phyloP scores from a whole-genome alignment of 129 eudicot genomes.

The Oenanthe sinensis region DNA sequence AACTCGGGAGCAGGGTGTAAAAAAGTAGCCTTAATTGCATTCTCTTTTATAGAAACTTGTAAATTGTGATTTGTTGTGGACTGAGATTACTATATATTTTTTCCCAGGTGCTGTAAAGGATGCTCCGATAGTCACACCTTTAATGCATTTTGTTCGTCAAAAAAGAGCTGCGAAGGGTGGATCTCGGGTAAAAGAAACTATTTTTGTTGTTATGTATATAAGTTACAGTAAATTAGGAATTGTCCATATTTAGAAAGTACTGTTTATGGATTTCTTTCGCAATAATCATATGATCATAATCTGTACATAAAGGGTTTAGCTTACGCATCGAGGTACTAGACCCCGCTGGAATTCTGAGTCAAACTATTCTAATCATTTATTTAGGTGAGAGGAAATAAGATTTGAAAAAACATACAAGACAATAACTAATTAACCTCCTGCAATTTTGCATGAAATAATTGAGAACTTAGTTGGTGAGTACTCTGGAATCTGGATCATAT shows the following conservation, averaged over 20 bases:
- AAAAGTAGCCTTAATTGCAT: not conserved
- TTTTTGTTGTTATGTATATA: not conserved
- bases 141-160: slow-evolving; percentile 83
- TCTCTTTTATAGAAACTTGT: not conserved
- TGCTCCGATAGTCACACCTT: slow-evolving; percentile 62
- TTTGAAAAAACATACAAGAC: not conserved
- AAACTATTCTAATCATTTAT: not conserved
- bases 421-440: not conserved
- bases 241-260: not conserved
- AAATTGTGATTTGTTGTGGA: not conserved
- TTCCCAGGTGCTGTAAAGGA: slow-evolving; percentile 66
- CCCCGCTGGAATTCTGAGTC: not conserved
- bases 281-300: not conserved
- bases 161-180: slow-evolving; percentile 87
- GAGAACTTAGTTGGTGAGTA: not conserved
- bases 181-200: slow-evolving; percentile 53
- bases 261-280: not conserved
- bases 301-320: not conserved
- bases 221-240: not conserved
- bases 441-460: not conserved
- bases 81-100: not conserved
- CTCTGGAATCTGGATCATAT: not conserved
- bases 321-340: not conserved
- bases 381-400: not conserved
- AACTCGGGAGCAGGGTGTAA: no score